Base-by-base conservation (phyloP, 352 stramenopile genomes). In the Globisporangium carolinianum region DNA sequence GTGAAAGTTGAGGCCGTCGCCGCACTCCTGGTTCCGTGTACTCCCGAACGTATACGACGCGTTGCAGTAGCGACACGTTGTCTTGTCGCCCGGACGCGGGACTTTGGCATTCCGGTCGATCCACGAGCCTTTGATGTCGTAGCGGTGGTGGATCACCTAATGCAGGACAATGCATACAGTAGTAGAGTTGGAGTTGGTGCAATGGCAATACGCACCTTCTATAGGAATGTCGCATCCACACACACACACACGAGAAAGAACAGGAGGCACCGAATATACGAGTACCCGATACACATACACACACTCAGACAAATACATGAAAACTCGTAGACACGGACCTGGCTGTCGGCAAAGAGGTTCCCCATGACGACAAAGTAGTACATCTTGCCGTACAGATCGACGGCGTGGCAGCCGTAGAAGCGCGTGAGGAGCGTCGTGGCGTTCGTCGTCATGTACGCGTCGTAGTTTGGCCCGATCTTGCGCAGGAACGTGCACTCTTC, bases 321-420 rank as follows among this genome's bases (percentile, higher is more conserved):
- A 47, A 5, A 53, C 15, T 47, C 12, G 1, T n/a, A 3, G 15
- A 36, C 6, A 32, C 53, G 37, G 38, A 86, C 81, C 55, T 91
- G 82, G 7, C 80, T 94, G 43, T 94, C 84, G 3, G 78, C 71
- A 64, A 97, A 96, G 49, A 97, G 55, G 51, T 97, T 97, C 12
- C 73, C 84, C 89, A 97, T 97, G 36, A 97, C 89, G 17, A 97
- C 86, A 58, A 97, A 97, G 67, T 91, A 94, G 71, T 95, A 96
- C 71, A 88, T 92, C 49, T 95, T 92, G 36, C 88, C 87, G 61
- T 97, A 97, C 67, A 97, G 60, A 11, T 73, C 81, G 17, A 97
- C 83, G 1, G 79, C 77, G 64, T 97, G 89, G 61, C 85, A 96
- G 7, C 89, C 89, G 58, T 94, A 95, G 60, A 96, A 97, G 1